phyloP scores from a whole-genome alignment of 2,329 filamentous ascomycete genomes.

The Metarhizium brunneum region DNA sequence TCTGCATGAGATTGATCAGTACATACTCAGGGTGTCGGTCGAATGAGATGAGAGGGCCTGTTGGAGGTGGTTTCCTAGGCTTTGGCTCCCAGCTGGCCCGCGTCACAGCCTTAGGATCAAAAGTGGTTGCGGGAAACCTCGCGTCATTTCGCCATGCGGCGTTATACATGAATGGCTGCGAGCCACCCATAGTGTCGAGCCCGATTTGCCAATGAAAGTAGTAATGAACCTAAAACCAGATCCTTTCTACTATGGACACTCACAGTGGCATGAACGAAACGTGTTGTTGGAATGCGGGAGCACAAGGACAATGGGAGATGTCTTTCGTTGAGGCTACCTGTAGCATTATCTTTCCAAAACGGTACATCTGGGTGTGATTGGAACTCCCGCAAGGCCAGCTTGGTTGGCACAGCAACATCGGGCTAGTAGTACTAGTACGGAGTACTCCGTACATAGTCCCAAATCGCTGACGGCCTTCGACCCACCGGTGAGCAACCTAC shows the following conservation, averaged over 20 bases:
- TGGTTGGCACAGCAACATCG: constrained; percentile 18
- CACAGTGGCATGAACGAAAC: background rate
- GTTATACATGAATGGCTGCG: constrained; percentile 65
- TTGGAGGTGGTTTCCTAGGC: constrained; percentile 51
- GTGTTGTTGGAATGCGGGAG: background rate
- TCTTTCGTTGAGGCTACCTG: background rate
- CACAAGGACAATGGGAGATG: background rate
- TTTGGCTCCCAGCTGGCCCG: constrained; percentile 65
- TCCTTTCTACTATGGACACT: background rate
- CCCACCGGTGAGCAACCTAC: background rate
- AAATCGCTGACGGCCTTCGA: background rate
- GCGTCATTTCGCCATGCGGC: constrained; percentile 38
- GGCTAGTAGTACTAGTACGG: too few species aligned
- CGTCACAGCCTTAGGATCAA: constrained; percentile 81
- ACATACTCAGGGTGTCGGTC: constrained; percentile 80
- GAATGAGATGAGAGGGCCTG: constrained; percentile 72
- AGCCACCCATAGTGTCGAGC: constrained; percentile 15
- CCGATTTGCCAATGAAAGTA: background rate
- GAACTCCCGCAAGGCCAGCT: background rate
- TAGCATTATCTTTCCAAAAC: background rate
- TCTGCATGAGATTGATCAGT: background rate
- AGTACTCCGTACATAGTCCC: background rate
- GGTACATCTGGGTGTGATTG: background rate
- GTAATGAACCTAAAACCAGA: background rate
- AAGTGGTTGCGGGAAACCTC: constrained; percentile 46